phyloP scores from a whole-genome alignment of 768 basidiomycete genomes.

The Termitomyces sp. region DNA sequence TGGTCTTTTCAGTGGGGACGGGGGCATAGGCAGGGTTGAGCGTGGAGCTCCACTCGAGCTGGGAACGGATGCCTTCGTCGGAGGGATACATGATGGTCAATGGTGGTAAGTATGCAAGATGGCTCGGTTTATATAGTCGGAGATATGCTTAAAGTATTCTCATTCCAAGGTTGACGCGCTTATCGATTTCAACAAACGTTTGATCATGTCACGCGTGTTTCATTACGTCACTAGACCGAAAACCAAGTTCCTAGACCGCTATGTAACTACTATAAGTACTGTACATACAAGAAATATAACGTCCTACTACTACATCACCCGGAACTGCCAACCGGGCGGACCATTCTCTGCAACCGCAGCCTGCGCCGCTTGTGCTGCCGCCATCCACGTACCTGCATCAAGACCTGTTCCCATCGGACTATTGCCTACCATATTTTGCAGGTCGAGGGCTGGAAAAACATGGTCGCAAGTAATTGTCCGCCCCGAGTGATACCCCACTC shows the following conservation, averaged over 20 bases:
- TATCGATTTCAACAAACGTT: constrained; percentile 17
- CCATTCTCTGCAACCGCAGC: constrained; percentile 64
- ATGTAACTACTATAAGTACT: constrained; percentile 22
- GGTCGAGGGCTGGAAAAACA: constrained; percentile 67
- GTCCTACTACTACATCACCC: constrained; percentile 66
- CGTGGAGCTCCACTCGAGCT: constrained; percentile 90
- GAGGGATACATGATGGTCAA: constrained; percentile 47
- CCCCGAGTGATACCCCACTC: constrained; percentile 89
- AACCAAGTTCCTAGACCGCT: constrained; percentile 10
- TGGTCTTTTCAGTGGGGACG: constrained; percentile 73
- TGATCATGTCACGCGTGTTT: constrained; percentile 11
- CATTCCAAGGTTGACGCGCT: constrained; percentile 4
- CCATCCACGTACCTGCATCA: constrained; percentile 65
- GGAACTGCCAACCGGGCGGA: constrained; percentile 75
- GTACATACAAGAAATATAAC: constrained; percentile 23
- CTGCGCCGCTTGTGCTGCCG: constrained; percentile 71
- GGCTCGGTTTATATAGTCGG: constrained; percentile 7
- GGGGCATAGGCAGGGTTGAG: constrained; percentile 73
- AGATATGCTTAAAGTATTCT: neutral
- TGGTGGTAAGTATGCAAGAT: constrained; percentile 20
- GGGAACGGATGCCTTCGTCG: constrained; percentile 62
- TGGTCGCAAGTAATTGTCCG: constrained; percentile 82
- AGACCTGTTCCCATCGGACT: constrained; percentile 45
- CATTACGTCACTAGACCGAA: constrained; percentile 9
- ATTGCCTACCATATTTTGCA: constrained; percentile 47